phyloP scores from a whole-genome alignment of 2,329 filamentous ascomycete species.

The Xylariaceae sp. region DNA sequence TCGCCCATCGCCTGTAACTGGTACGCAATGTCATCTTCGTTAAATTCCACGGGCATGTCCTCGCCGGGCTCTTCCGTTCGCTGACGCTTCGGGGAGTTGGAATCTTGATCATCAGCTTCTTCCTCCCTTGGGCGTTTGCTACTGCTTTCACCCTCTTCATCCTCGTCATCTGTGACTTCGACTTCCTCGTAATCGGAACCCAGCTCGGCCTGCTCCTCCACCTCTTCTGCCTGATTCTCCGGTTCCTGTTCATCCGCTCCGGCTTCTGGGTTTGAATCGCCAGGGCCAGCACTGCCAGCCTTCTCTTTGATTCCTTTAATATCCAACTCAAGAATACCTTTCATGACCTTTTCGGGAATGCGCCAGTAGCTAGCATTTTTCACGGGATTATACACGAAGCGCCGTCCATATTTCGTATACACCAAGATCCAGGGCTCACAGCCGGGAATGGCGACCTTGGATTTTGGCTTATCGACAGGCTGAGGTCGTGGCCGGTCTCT shows the following conservation, averaged over 20 bases:
- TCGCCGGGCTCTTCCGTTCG: slow-evolving; percentile 37
- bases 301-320: slow-evolving; percentile 62
- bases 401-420: slow-evolving; percentile 81
- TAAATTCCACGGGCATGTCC: slow-evolving; percentile 66
- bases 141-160: slow-evolving; percentile 5
- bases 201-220: slow-evolving; percentile 45
- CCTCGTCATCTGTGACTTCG: slow-evolving; percentile 52
- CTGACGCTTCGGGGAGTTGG: slow-evolving; percentile 44
- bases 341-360: slow-evolving; percentile 81
- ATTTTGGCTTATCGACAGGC: slow-evolving; percentile 73
- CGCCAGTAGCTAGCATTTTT: slow-evolving; percentile 94
- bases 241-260: slow-evolving; percentile 16
- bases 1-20: slow-evolving; percentile 86
- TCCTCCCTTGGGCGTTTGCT: slow-evolving; percentile 46
- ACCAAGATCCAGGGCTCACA: slow-evolving; percentile 86
- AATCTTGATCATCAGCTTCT: slow-evolving; percentile 43
- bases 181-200: slow-evolving; percentile 74
- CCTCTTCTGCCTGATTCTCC: slow-evolving; percentile 25
- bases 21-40: slow-evolving; percentile 89
- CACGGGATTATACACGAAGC: slow-evolving; percentile 83
- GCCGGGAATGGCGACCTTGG: slow-evolving; percentile 71
- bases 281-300: slow-evolving; percentile 29
- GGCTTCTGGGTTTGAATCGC: not conserved
- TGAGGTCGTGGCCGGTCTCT: slow-evolving; percentile 60
- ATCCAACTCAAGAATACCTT: slow-evolving; percentile 68